These are phyloP conservation scores for Schizochytrium sp. DNA, from an alignment of 108 stramenopile genomes.

Conservation along the genomic window DNA sequence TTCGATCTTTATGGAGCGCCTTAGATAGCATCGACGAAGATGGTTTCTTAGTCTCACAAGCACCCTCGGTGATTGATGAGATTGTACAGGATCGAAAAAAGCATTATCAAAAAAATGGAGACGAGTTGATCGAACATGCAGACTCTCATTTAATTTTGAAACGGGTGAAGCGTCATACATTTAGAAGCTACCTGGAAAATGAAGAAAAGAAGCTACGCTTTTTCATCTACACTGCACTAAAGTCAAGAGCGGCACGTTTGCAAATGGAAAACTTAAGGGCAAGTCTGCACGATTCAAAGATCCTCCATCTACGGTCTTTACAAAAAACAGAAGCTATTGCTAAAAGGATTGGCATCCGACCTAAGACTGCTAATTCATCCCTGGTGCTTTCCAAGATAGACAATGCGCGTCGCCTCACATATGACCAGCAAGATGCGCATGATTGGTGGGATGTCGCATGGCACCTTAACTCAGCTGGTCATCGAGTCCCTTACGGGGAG, in stretches of 20 bases:
- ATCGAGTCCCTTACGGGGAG: neutral
- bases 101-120: neutral
- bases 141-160: neutral
- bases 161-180: neutral
- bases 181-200: no score
- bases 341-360: neutral
- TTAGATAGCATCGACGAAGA: slow-evolving; percentile 15
- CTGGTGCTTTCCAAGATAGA: neutral
- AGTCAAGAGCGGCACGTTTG: no score
- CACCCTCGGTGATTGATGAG: neutral
- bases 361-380: neutral
- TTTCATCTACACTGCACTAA: no score
- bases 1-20: neutral
- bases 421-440: neutral
- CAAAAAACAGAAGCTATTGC: neutral
- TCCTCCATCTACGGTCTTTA: neutral
- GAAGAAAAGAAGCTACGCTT: no score
- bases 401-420: neutral
- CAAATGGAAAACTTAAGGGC: no score
- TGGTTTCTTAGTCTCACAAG: neutral
- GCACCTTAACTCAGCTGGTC: neutral
- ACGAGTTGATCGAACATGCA: neutral
- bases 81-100: neutral
- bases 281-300: no score
- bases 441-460: neutral